Evolutionary conservation across 257 asterid species (phyloP).

Genomic region (Solanum tarapatanum): DNA sequence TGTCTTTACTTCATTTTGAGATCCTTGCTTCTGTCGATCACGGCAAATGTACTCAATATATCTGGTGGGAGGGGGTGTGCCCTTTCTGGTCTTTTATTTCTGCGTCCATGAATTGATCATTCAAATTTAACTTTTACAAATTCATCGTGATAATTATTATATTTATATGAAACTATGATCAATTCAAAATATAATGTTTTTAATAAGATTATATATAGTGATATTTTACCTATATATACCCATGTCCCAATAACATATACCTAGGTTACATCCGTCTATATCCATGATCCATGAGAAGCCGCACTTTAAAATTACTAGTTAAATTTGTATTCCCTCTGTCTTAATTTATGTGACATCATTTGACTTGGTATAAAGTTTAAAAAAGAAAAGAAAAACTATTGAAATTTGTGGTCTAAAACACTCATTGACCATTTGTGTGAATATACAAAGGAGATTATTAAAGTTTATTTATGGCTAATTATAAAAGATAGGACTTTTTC

Average conservation of each 20-base stretch:
- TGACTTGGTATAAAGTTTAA: neutral
- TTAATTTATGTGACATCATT: too few relatives aligned
- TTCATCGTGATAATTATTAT: neutral
- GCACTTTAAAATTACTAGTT: neutral
- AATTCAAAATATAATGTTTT: neutral
- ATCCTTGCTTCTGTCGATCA: slow-evolving; percentile 65
- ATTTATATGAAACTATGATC: neutral
- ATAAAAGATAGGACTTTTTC: neutral
- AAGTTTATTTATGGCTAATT: neutral
- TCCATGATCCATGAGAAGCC: neutral
- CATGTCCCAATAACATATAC: neutral
- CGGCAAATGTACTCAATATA: slow-evolving; percentile 41
- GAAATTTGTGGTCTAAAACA: neutral
- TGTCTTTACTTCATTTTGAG: slow-evolving; percentile 23
- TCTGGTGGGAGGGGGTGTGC: neutral
- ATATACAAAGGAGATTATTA: neutral
- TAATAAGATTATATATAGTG: neutral
- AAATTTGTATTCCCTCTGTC: neutral
- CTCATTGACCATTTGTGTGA: neutral
- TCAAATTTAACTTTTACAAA: neutral
- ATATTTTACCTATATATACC: neutral
- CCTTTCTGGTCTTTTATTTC: neutral
- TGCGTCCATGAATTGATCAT: neutral
- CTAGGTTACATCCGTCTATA: neutral
- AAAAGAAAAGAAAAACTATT: neutral